phyloP scores from a whole-genome alignment of 495 filamentous ascomycete genomes.

The Corynascus novoguineensis region DNA sequence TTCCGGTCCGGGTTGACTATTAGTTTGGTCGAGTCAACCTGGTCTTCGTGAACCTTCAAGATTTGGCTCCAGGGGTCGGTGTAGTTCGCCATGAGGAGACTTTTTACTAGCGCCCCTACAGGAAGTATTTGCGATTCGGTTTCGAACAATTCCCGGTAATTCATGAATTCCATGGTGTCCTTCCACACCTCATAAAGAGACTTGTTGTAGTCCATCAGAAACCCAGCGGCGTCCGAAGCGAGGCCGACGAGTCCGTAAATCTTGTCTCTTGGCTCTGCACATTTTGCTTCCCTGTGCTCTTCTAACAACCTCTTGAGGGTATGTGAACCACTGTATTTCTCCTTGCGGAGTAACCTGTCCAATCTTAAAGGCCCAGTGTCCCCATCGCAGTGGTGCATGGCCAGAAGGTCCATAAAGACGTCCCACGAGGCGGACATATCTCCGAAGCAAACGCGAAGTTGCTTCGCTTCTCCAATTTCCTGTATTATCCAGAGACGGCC shows the following conservation, averaged over 20 bases:
- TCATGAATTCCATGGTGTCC: conserved; percentile 10
- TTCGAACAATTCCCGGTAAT: not conserved
- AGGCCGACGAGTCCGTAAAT: conserved; percentile 16
- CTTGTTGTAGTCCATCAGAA: conserved; percentile 15
- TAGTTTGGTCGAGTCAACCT: not conserved
- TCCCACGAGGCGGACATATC: not conserved
- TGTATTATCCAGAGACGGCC: conserved; percentile 11
- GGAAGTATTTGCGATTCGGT: not conserved
- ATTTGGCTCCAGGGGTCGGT: not conserved
- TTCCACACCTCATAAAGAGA: conserved; percentile 14
- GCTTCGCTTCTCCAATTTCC: conserved; percentile 9
- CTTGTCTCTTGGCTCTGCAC: conserved; percentile 10
- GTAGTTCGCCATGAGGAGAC: not conserved
- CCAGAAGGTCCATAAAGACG: not conserved
- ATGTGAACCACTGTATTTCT: conserved; percentile 4
- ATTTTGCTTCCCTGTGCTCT: not conserved
- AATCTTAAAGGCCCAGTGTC: not conserved
- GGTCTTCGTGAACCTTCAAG: not conserved
- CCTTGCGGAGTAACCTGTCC: conserved; percentile 1
- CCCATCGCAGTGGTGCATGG: not conserved
- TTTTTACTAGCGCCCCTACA: not conserved
- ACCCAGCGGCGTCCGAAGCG: conserved; percentile 6
- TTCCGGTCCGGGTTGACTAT: not conserved
- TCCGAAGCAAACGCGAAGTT: conserved; percentile 5
- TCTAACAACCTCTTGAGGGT: conserved; percentile 10